These are phyloP conservation scores for Aspergillus arachidicola DNA, from an alignment of 2,329 filamentous ascomycete species.

Conservation along the genomic window DNA sequence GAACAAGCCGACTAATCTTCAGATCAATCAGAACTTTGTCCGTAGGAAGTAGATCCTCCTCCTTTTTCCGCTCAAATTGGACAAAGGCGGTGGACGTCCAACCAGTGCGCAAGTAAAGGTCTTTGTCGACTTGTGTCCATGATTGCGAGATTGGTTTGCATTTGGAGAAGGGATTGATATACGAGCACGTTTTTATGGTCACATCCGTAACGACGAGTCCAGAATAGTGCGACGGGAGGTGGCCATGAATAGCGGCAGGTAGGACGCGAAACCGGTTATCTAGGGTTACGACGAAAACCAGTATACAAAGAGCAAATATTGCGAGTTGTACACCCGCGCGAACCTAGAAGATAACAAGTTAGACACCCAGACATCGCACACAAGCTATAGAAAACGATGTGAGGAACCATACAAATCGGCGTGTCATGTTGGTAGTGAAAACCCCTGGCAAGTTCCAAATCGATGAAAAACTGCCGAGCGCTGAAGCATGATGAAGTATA, in stretches of 20 bases:
- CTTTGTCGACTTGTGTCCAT: constrained; percentile 88
- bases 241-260: constrained; percentile 80
- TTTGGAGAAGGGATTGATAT: constrained; percentile 71
- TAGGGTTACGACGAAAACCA: constrained; percentile 76
- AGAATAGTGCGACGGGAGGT: constrained; percentile 81
- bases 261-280: constrained; percentile 88
- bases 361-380: constrained; percentile 7
- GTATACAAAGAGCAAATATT: constrained; percentile 64
- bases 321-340: constrained; percentile 75
- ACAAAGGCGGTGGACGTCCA: constrained; percentile 79
- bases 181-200: constrained; percentile 74
- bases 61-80: constrained; percentile 79
- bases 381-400: not conserved
- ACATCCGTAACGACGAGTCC: constrained; percentile 86
- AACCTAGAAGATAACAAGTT: constrained; percentile 41
- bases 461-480: constrained; percentile 29
- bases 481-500: constrained; percentile 36
- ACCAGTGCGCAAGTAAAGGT: constrained; percentile 75
- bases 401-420: constrained; percentile 41
- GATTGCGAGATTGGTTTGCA: constrained; percentile 72
- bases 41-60: constrained; percentile 73
- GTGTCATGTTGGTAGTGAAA: constrained; percentile 40
- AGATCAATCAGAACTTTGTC: constrained; percentile 83
- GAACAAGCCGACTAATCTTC: constrained; percentile 72
- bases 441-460: constrained; percentile 33